Evolutionary conservation across 345 rosid species (phyloP).

Genomic region (Populus davidiana): DNA sequence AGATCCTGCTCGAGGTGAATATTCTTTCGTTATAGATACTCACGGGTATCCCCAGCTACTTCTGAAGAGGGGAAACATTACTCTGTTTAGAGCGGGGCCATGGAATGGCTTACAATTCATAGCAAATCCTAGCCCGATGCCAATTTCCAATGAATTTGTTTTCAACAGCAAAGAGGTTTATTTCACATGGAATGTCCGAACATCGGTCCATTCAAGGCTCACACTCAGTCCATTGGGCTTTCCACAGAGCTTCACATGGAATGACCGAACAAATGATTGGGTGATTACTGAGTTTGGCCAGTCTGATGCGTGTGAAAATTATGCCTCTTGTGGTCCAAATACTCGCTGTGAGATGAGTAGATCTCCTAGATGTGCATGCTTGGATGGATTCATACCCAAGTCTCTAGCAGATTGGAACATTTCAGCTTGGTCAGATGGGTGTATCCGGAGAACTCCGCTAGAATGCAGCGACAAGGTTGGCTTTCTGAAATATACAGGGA

Average conservation of each 20-base stretch:
- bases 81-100: conserved; percentile 11
- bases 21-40: conserved; percentile 2
- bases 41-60: conserved; percentile 24
- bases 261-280: background rate
- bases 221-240: conserved; percentile 8
- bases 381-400: too few relatives aligned
- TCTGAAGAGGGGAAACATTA: background rate
- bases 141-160: background rate
- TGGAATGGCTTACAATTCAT: conserved; percentile 23
- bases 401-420: too few relatives aligned
- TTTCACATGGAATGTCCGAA: background rate
- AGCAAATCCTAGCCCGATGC: background rate
- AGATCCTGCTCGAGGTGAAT: conserved; percentile 19
- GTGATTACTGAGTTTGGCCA: background rate
- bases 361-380: too few relatives aligned
- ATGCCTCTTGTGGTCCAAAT: conserved; percentile 14
- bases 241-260: background rate
- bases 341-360: background rate
- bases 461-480: too few relatives aligned
- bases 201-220: conserved; percentile 3
- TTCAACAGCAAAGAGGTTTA: conserved; percentile 10
- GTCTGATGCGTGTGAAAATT: conserved; percentile 12
- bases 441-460: too few relatives aligned
- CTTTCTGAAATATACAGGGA: too few relatives aligned
- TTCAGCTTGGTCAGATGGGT: background rate